Evolutionary conservation across 2,329 filamentous ascomycete genomes (phyloP).

Genomic region (Aureobasidium leucospermi): DNA sequence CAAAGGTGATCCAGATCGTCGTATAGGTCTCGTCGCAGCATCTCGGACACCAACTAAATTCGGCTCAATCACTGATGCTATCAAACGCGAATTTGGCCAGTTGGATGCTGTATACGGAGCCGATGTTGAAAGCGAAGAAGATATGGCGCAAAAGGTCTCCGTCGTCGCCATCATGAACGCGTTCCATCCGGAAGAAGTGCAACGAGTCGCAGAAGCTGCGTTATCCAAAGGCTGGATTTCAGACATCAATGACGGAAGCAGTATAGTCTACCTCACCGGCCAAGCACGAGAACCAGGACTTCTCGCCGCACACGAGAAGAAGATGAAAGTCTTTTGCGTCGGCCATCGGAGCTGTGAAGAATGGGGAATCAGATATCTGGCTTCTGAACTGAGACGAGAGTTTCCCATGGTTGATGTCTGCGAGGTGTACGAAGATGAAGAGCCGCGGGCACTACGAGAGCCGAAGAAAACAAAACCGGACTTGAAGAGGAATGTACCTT

Average conservation of each 20-base stretch:
- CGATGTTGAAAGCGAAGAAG: neutral
- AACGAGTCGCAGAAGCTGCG: conserved; percentile 27
- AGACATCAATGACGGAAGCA: conserved; percentile 19
- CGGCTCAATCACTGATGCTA: neutral
- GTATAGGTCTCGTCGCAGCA: conserved; percentile 31
- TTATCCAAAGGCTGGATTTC: conserved; percentile 22
- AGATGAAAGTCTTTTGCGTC: conserved; percentile 32
- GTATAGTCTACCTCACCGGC: conserved; percentile 33
- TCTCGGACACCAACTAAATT: conserved; percentile 6
- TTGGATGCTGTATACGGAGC: conserved; percentile 1
- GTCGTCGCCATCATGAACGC: conserved; percentile 34
- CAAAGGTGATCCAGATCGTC: conserved; percentile 31
- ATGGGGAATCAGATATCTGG: conserved; percentile 33
- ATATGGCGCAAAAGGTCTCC: conserved; percentile 17
- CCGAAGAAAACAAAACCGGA: conserved; percentile 1
- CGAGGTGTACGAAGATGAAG: conserved; percentile 32
- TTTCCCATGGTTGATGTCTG: conserved; percentile 28
- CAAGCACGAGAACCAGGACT: conserved; percentile 29
- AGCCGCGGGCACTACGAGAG: neutral
- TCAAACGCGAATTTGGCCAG: conserved; percentile 6
- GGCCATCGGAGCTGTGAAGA: conserved; percentile 33
- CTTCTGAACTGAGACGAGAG: conserved; percentile 21
- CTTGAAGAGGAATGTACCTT: neutral
- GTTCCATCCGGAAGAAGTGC: conserved; percentile 31
- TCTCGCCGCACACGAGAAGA: conserved; percentile 25